These are phyloP conservation scores for Biscutella laevigata DNA, from an alignment of 441 rosid species.

Conservation along the genomic window DNA sequence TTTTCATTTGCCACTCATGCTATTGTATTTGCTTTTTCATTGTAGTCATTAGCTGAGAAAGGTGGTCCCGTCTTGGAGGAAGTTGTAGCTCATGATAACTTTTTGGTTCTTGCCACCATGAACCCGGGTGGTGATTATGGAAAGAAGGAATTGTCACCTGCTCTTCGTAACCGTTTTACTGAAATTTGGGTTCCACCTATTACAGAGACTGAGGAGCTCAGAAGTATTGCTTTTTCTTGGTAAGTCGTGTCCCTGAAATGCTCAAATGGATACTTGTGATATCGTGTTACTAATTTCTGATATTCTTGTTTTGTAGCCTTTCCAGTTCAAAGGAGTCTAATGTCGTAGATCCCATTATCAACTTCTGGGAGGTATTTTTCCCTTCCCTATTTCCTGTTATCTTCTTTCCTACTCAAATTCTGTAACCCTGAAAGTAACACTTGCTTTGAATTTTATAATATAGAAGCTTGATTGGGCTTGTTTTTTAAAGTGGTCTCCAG, in stretches of 20 bases:
- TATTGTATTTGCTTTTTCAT: constrained; percentile 19
- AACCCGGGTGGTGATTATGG: constrained; percentile 99
- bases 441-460: not conserved
- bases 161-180: constrained; percentile 93
- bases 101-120: constrained; percentile 93
- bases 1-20: not conserved
- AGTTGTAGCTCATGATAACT: constrained; percentile 61
- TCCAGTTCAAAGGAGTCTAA: constrained; percentile 34
- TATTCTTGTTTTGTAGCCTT: constrained; percentile 34
- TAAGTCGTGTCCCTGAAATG: constrained; percentile 25
- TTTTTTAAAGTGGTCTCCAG: not conserved
- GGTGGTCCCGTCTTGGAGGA: constrained; percentile 80
- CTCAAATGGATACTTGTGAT: not conserved
- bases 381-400: constrained; percentile 4
- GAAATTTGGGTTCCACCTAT: constrained; percentile 99
- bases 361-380: constrained; percentile 67
- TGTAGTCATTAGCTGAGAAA: constrained; percentile 94
- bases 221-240: constrained; percentile 66
- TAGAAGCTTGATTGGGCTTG: not conserved
- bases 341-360: constrained; percentile 60
- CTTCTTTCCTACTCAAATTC: not conserved
- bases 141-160: constrained; percentile 96
- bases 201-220: constrained; percentile 56
- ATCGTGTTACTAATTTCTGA: constrained; percentile 8
- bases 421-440: not conserved